Conservation (phyloP, 768 basidiomycete species). For the Sarcodon aspratus region DNA sequence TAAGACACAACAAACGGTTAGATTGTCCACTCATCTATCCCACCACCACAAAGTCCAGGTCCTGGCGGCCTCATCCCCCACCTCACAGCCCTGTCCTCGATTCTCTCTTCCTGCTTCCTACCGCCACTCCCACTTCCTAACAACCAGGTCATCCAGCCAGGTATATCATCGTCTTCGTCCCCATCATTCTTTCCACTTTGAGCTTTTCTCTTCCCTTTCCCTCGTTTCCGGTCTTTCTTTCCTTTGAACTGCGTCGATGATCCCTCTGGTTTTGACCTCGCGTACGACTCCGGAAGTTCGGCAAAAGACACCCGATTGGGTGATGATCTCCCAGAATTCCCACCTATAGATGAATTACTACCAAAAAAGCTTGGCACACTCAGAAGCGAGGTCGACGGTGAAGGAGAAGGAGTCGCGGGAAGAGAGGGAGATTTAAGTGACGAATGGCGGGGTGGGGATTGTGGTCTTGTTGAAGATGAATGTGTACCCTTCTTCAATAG, state of each 20-base stretch:
- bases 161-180: constrained; percentile 10
- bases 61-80: constrained; percentile 12
- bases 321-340: constrained; percentile 27
- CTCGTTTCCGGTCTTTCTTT: constrained; percentile 10
- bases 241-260: constrained; percentile 9
- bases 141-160: constrained; percentile 21
- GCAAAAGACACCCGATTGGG: constrained; percentile 78
- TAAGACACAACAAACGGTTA: no score
- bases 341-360: constrained; percentile 2
- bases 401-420: constrained; percentile 21
- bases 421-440: constrained; percentile 23
- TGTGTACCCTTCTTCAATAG: constrained; percentile 54
- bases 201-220: constrained; percentile 24
- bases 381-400: constrained; percentile 7
- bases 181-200: constrained; percentile 17
- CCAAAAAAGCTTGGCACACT: constrained; percentile 8
- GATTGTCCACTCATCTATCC: no score
- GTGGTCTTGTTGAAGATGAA: constrained; percentile 51
- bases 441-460: constrained; percentile 46
- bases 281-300: constrained; percentile 58
- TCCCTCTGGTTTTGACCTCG: constrained; percentile 20
- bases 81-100: constrained; percentile 21
- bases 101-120: constrained; percentile 32
- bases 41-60: no score
- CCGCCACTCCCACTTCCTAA: constrained; percentile 11